Percentiles rank a stretch among this genome's conserved stretches.
These are phyloP conservation scores for Pythium sp. DNA, from an alignment of 352 stramenopile species.

Conservation along the genomic window DNA sequence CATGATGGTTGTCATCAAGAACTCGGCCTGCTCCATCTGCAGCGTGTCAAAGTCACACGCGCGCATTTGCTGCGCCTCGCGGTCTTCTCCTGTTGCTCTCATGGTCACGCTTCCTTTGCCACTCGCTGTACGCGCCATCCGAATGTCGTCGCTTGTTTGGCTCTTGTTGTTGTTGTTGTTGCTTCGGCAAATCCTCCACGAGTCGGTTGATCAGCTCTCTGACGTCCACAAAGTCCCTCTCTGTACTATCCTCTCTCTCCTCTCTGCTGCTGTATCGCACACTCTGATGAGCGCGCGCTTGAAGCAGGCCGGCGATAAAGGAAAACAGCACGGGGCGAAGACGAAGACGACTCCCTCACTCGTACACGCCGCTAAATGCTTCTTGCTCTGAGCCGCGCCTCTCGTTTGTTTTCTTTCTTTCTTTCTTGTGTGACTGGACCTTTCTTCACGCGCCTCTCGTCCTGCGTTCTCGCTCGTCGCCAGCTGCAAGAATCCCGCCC, in stretches of 20 bases:
- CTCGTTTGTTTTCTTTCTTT: background rate
- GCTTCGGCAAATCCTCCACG: background rate
- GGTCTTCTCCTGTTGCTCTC: background rate
- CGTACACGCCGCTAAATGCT: background rate
- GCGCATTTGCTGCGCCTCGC: slow-evolving; percentile 4
- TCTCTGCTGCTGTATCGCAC: background rate
- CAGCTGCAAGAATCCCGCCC: background rate
- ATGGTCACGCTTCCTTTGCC: background rate
- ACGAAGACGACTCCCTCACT: too few relatives aligned
- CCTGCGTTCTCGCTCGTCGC: background rate
- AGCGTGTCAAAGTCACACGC: slow-evolving; percentile 7
- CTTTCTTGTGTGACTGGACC: slow-evolving; percentile 1
- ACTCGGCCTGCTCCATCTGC: slow-evolving; percentile 20
- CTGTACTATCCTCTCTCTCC: background rate
- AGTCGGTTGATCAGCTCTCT: background rate
- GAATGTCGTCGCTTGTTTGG: background rate
- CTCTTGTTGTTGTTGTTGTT: background rate
- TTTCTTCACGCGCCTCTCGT: background rate
- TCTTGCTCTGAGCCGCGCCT: background rate
- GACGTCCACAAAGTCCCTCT: background rate
- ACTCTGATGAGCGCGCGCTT: too few relatives aligned
- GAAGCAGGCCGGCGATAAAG: too few relatives aligned
- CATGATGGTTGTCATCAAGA: slow-evolving; percentile 20
- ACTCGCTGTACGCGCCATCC: background rate
- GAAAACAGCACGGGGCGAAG: too few relatives aligned